Percentiles rank a stretch among this genome's conserved stretches.
Evolutionary conservation across 768 basidiomycete species (phyloP).

Genomic region (Kwoniella dejecticola): DNA sequence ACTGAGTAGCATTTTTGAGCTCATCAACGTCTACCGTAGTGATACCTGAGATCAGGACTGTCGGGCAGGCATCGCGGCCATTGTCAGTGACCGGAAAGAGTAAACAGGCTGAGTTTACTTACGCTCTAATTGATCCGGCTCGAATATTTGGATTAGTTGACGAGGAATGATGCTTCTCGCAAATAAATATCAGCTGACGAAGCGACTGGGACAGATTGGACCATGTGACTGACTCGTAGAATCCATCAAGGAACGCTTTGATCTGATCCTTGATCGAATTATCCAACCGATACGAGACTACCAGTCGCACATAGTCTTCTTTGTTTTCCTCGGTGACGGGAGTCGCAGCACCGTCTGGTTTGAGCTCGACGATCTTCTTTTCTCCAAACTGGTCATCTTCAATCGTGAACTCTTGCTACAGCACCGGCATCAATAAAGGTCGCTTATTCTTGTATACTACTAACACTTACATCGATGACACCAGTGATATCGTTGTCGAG

Average conservation of each 20-base stretch:
- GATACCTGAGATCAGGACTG: conserved; percentile 65
- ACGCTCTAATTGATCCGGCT: conserved; percentile 51
- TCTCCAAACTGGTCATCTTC: conserved; percentile 97
- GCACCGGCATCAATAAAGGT: conserved; percentile 35
- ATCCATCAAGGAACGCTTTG: conserved; percentile 81
- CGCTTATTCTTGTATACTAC: background rate
- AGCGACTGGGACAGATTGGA: too few species aligned
- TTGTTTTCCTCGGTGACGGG: conserved; percentile 96
- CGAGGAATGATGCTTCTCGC: conserved; percentile 75
- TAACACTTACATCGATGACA: conserved; percentile 46
- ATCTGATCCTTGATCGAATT: conserved; percentile 96
- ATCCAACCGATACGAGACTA: conserved; percentile 89
- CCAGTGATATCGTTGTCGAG: conserved; percentile 77
- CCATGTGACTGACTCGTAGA: conserved; percentile 67
- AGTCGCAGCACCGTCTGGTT: conserved; percentile 77
- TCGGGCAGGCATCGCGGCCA: background rate
- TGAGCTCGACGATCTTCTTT: conserved; percentile 82
- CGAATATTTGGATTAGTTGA: conserved; percentile 79
- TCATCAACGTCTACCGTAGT: conserved; percentile 99
- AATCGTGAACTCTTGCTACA: conserved; percentile 91
- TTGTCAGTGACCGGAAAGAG: background rate
- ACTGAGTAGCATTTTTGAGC: conserved; percentile 56
- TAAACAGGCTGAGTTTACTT: conserved; percentile 23
- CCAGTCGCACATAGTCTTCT: conserved; percentile 91
- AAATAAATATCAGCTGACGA: too few species aligned